phyloP scores from a whole-genome alignment of 192 early-diverging fungal species.

The Dissophora globulifera region DNA sequence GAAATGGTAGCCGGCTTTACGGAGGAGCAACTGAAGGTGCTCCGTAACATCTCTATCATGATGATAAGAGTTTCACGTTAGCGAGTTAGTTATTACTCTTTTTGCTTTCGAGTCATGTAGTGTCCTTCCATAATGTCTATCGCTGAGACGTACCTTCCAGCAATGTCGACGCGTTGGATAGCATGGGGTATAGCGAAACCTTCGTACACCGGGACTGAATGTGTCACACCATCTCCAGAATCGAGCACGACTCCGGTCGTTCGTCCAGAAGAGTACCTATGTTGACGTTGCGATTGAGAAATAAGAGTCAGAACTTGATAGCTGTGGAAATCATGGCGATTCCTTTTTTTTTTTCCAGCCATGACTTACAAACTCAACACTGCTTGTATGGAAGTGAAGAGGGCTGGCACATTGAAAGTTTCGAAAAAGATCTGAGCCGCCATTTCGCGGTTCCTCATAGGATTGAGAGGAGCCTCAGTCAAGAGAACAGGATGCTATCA shows the following conservation, averaged over 20 bases:
- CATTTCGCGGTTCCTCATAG: slow-evolving; percentile 89
- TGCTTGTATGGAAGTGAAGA: slow-evolving; percentile 97
- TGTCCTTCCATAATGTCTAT: no score
- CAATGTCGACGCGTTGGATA: slow-evolving; percentile 92
- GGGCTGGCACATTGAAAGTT: slow-evolving; percentile 98
- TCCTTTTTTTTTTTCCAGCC: not conserved
- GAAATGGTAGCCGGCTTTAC: slow-evolving; percentile 89
- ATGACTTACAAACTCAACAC: slow-evolving; percentile 89
- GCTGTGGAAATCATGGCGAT: no score
- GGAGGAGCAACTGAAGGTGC: slow-evolving; percentile 90
- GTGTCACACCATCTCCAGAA: slow-evolving; percentile 96
- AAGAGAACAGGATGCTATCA: slow-evolving; percentile 94
- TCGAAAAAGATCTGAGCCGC: slow-evolving; percentile 98
- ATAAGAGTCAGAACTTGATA: no score
- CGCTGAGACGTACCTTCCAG: slow-evolving; percentile 67
- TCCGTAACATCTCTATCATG: slow-evolving; percentile 87
- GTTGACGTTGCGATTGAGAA: no score
- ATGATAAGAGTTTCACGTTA: not conserved
- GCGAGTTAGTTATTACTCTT: no score
- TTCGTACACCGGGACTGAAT: slow-evolving; percentile 95
- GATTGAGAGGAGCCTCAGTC: slow-evolving; percentile 97
- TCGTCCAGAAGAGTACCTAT: slow-evolving; percentile 93
- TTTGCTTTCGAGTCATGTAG: no score
- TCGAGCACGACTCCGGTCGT: slow-evolving; percentile 98
- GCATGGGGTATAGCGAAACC: slow-evolving; percentile 97